Evolutionary conservation across 176 grass and related monocot species (phyloP).

Genomic region (Musa troglodytarum): DNA sequence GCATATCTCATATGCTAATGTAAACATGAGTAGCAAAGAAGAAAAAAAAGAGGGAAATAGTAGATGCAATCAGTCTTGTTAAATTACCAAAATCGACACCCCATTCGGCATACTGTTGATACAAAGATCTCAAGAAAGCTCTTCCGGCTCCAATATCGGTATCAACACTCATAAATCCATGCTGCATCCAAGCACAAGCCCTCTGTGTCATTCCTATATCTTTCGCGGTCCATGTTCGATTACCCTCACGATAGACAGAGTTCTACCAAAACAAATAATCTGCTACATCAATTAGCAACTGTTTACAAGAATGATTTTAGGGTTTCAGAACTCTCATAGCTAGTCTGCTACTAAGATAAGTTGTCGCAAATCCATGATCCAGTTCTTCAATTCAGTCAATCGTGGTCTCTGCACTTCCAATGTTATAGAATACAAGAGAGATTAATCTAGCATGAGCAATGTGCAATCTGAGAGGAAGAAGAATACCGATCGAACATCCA

Average conservation of each 20-base stretch:
- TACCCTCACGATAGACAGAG: slow-evolving; percentile 42
- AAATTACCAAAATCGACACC: slow-evolving; percentile 84
- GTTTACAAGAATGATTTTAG: not conserved
- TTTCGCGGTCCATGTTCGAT: slow-evolving; percentile 42
- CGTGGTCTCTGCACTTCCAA: no score
- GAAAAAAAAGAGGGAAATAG: not conserved
- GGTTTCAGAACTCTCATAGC: not conserved
- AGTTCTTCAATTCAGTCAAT: no score
- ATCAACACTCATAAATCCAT: slow-evolving; percentile 93
- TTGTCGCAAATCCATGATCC: no score
- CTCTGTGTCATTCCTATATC: slow-evolving; percentile 66
- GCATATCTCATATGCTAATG: not conserved
- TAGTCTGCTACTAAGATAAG: not conserved
- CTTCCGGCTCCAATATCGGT: slow-evolving; percentile 60
- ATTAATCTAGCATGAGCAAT: no score
- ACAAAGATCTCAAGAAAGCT: slow-evolving; percentile 83
- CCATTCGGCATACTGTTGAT: slow-evolving; percentile 73
- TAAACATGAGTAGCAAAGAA: not conserved
- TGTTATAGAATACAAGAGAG: no score
- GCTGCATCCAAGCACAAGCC: slow-evolving; percentile 68
- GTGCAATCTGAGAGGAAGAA: not conserved
- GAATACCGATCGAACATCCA: slow-evolving; percentile 60
- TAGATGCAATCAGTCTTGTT: not conserved
- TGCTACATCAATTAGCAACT: slow-evolving; percentile 8
- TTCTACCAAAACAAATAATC: slow-evolving; percentile 11